Base-by-base conservation (phyloP, 2,329 filamentous ascomycete genomes). In the Cladophialophora psammophila region DNA sequence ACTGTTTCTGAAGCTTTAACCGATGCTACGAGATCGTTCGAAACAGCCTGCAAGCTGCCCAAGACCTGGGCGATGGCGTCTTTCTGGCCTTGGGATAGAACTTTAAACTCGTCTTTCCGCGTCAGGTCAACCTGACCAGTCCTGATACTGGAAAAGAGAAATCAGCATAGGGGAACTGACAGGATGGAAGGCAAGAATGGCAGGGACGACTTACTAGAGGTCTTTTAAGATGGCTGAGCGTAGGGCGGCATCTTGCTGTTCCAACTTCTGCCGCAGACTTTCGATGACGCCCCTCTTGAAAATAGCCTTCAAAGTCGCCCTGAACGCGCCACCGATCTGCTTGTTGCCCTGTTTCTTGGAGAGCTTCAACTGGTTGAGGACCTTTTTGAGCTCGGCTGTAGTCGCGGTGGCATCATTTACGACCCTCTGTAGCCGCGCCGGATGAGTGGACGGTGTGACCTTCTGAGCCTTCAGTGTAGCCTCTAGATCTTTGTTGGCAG, bases 361-460 rank as follows among this genome's bases (percentile, higher is more conserved):
- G 26, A 64, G 56, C 32, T 67, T 64, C 15, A 64, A 36, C 13
- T 56, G 40, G 48, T 64, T 67, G 34, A 67, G 61, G 20, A 54
- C 38, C 34, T 32, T 64, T 18, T 34, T 64, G 45, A 68, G 65
- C 32, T 60, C 57, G 9, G 42, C 45, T 9, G 62, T 57, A 8
- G 50, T 45, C 15, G 32, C 26, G 13, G 45, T 31, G 8, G 61
- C 50, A 35, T 65, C 58, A 5, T 57, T 18, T 5, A 38, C 45
- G 20, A 65, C 62, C 8, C 45, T 45, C 36, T 62, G 45, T 10
- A 67, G 34, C 32, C 18, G 35, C 15, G 35, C 59, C n/a, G 57
- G 38, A 57, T 50, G 52, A 31, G 26, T 32, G 8, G 65, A 38
- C 18, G 52, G 32, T 10, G 59, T 13, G 5, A 12, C 10, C 10